A percentile compares a stretch with the other conserved stretches of the same genome.
These are phyloP conservation scores for Trametes meyenii DNA, from an alignment of 768 basidiomycete species.

Conservation along the genomic window DNA sequence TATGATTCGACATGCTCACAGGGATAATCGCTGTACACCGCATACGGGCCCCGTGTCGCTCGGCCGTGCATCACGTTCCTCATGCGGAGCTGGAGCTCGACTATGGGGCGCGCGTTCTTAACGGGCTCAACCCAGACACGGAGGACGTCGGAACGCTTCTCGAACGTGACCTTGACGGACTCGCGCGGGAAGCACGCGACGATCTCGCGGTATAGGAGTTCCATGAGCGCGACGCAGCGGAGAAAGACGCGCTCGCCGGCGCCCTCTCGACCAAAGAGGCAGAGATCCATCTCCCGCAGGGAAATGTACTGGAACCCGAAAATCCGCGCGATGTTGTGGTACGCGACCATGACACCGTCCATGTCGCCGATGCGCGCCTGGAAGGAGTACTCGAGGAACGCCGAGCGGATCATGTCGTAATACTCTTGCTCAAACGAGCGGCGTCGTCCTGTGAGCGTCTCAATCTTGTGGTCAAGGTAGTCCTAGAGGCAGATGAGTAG, in stretches of 20 bases:
- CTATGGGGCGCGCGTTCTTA: constrained; percentile 55
- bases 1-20: constrained; percentile 10
- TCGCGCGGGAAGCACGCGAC: constrained; percentile 58
- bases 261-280: constrained; percentile 64
- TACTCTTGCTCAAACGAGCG: constrained; percentile 93
- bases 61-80: constrained; percentile 47
- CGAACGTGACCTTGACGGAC: constrained; percentile 64
- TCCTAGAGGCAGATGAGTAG: constrained; percentile 45
- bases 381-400: constrained; percentile 89
- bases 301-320: constrained; percentile 96
- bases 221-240: constrained; percentile 72
- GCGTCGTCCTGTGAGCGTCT: constrained; percentile 56
- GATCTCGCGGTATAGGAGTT: constrained; percentile 63
- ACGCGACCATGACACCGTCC: constrained; percentile 91
- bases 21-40: constrained; percentile 7
- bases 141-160: constrained; percentile 52
- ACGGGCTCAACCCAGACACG: constrained; percentile 70
- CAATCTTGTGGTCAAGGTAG: constrained; percentile 79
- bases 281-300: constrained; percentile 83
- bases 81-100: constrained; percentile 57
- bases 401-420: constrained; percentile 91
- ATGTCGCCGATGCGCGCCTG: constrained; percentile 96
- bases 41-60: constrained; percentile 36
- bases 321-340: constrained; percentile 83
- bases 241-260: constrained; percentile 77